Evolutionary conservation across 371 early-diverging fungal genomes (phyloP), one percentile per base, ranked within the genome.

Genomic region (Funneliformis caledonium): DNA sequence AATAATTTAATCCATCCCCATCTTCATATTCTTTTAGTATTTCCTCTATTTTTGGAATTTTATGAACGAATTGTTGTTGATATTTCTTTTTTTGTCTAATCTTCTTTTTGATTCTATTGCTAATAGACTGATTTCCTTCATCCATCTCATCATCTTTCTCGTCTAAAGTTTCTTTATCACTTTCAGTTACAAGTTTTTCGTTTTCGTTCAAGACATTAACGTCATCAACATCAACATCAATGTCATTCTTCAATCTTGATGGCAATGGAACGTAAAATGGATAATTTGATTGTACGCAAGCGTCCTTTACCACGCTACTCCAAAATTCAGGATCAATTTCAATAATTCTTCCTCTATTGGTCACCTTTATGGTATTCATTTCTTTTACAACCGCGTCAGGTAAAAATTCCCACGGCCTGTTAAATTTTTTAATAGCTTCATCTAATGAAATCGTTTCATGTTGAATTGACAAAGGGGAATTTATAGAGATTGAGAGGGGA

Each of bases 201-300:
- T 37, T 7, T 14, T 26, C 22, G 16, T 31, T 8, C 26, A 65
- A 9, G 26, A 9, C 3, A 19, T 31, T 9, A 10, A 9, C n/a
- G 6, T 5, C 19, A 43, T 68, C 9, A 68, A 10, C n/a, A 37
- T 64, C 8, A 48, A 26, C 26, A 26, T 26, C 26, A 26, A 26
- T 26, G 26, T 48, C 10, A 10, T 10, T 12, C 14, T 10, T 50
- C 12, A 50, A 50, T 12, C 3, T 12, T 9, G 31, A 19, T 12
- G 16, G n/a, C n/a, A 33, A 33, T 11, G 67, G 67, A 31, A 67
- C 67, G n/a, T 33, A 67, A 42, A 77, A 43, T 42, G 77, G 77
- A 61, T 77, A 77, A 77, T 77, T 77, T 42, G 77, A 43, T 65
- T 77, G 77, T 48, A 77, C 65, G 2, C 33, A 42, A 45, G 65